Percentiles rank a stretch among this genome's conserved stretches.
Conservation (phyloP, 2,329 filamentous ascomycete species). For the Mycosphaerella sp. region DNA sequence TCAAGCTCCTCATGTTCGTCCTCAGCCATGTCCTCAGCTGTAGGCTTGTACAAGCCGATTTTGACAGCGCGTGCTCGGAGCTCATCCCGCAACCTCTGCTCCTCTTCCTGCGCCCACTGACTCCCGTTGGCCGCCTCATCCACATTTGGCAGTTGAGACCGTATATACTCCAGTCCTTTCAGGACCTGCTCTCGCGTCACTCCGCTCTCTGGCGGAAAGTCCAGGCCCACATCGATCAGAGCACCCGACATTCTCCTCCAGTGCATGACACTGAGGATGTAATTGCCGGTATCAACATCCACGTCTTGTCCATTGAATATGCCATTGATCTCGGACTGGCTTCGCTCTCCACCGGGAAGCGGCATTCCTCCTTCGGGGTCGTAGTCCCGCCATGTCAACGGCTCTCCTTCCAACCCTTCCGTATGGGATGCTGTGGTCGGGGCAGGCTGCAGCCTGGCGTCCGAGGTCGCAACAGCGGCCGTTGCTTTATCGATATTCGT, state of each 20-base stretch:
- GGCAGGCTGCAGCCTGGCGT: constrained; percentile 24
- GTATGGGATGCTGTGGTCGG: constrained; percentile 27
- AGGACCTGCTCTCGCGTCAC: constrained; percentile 28
- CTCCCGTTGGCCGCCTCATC: constrained; percentile 33
- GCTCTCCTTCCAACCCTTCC: constrained; percentile 23
- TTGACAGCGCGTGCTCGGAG: constrained; percentile 30
- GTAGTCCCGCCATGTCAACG: constrained; percentile 36
- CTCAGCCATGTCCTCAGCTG: constrained; percentile 16
- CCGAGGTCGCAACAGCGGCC: neutral
- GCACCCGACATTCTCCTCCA: constrained; percentile 35
- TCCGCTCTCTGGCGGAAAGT: constrained; percentile 27
- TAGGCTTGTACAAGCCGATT: constrained; percentile 33
- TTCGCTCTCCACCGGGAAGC: constrained; percentile 30
- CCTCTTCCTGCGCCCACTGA: constrained; percentile 34
- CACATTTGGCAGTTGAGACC: constrained; percentile 29
- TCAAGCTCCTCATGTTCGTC: constrained; percentile 11
- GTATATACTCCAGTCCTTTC: constrained; percentile 32
- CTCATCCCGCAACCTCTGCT: constrained; percentile 27
- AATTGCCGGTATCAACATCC: constrained; percentile 33
- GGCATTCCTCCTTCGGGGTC: constrained; percentile 35
- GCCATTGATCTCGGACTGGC: constrained; percentile 25
- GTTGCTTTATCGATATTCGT: constrained; percentile 6
- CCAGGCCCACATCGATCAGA: constrained; percentile 34
- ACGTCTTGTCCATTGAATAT: constrained; percentile 31
- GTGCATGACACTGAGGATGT: constrained; percentile 35